Percentiles rank a stretch among this genome's conserved stretches.
Conservation (phyloP, 768 basidiomycete species). For the Tulasnella sp. region DNA sequence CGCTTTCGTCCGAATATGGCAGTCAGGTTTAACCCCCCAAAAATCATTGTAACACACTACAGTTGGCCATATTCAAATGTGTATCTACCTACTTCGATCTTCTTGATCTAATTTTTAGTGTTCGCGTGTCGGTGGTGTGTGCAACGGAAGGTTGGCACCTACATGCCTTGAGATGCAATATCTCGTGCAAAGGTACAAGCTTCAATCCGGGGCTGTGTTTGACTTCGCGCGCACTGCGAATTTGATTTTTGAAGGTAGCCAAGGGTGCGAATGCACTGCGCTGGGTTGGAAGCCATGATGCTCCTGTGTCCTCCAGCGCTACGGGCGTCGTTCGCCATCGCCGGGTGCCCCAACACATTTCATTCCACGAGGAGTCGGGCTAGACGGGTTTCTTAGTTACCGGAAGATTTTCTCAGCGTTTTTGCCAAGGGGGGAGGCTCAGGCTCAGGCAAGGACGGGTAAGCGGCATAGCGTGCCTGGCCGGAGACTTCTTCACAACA, state of each 20-base stretch:
- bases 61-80: neutral
- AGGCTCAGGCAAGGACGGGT: neutral
- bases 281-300: neutral
- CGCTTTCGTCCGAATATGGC: neutral
- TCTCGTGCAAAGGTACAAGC: neutral
- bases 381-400: neutral
- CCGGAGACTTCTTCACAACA: neutral
- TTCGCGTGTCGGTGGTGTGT: neutral
- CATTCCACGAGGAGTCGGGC: neutral
- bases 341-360: neutral
- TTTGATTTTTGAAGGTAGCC: neutral
- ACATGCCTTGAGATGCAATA: neutral
- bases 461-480: constrained; percentile 9
- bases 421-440: neutral
- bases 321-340: neutral
- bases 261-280: neutral
- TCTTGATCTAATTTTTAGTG: neutral
- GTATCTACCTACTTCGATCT: neutral
- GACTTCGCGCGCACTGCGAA: neutral
- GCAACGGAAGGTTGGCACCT: neutral
- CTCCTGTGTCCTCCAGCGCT: neutral
- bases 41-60: neutral
- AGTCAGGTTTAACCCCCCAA: neutral
- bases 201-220: neutral
- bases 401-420: neutral